A percentile compares a stretch with the other conserved stretches of the same genome.
Conservation (phyloP, 2,329 filamentous ascomycete genomes). For the Aspergillus fructus region DNA sequence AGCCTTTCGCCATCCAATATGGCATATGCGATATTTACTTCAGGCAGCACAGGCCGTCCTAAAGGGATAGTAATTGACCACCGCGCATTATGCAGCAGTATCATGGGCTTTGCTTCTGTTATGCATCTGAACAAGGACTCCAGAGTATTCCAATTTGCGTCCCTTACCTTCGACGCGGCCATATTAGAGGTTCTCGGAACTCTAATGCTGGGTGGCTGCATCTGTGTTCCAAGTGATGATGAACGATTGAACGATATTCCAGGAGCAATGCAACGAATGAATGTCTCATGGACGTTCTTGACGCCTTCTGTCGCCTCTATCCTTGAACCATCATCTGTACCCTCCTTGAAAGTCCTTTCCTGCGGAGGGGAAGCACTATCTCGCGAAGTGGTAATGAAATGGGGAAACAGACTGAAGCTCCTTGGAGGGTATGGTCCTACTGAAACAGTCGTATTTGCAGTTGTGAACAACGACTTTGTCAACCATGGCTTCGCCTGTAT, state of each 20-base stretch:
- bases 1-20: constrained; percentile 25
- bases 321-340: constrained; percentile 41
- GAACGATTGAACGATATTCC: constrained; percentile 50
- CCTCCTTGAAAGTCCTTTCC: constrained; percentile 43
- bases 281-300: constrained; percentile 48
- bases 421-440: constrained; percentile 42
- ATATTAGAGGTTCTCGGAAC: constrained; percentile 41
- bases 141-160: constrained; percentile 45
- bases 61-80: constrained; percentile 41
- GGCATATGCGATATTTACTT: constrained; percentile 39
- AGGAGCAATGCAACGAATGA: constrained; percentile 49
- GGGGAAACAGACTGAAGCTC: constrained; percentile 53
- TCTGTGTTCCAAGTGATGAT: constrained; percentile 49
- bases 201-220: constrained; percentile 44
- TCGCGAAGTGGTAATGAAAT: constrained; percentile 66
- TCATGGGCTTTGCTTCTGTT: constrained; percentile 30
- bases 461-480: constrained; percentile 28
- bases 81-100: constrained; percentile 32
- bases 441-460: constrained; percentile 35
- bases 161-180: constrained; percentile 47
- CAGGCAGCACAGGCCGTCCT: constrained; percentile 38
- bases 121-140: constrained; percentile 24
- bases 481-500: constrained; percentile 22
- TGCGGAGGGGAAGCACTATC: constrained; percentile 64
- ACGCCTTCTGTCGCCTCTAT: constrained; percentile 47